A percentile compares a stretch with the other conserved stretches of the same genome.
These are phyloP conservation scores for Fusarium sp. DNA, from an alignment of 2,329 filamentous ascomycete species.

Conservation along the genomic window DNA sequence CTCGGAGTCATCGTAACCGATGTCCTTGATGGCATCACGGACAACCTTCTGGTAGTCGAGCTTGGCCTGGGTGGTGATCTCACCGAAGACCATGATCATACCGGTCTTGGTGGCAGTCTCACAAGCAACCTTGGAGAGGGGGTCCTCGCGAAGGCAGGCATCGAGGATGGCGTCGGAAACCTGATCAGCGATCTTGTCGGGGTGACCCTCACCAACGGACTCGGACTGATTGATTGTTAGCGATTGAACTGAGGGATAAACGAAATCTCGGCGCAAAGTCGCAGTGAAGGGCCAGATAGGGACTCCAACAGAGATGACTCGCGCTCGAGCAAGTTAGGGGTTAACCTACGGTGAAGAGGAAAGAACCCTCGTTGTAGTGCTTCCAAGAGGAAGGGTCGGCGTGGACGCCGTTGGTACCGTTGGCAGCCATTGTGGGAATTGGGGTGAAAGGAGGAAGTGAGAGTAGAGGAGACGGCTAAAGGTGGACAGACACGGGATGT, in stretches of 20 bases:
- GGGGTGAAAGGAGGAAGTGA: constrained; percentile 21
- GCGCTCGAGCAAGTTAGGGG: neutral
- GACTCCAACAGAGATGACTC: neutral
- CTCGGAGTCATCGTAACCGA: constrained; percentile 94
- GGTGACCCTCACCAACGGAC: constrained; percentile 90
- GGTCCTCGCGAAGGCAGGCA: constrained; percentile 93
- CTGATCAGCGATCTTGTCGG: constrained; percentile 98
- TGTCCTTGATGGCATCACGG: constrained; percentile 94
- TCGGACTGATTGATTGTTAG: constrained; percentile 70
- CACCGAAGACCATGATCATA: constrained; percentile 99
- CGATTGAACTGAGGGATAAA: constrained; percentile 17
- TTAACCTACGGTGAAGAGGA: constrained; percentile 80
- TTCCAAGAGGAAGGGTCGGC: constrained; percentile 51
- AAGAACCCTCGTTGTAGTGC: constrained; percentile 73
- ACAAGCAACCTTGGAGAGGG: constrained; percentile 98
- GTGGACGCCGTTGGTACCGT: constrained; percentile 55
- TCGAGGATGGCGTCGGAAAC: constrained; percentile 98
- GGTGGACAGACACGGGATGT: constrained; percentile 37
- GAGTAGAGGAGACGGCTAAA: constrained; percentile 38
- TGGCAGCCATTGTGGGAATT: constrained; percentile 66
- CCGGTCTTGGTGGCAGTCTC: constrained; percentile 99
- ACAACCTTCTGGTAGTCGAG: constrained; percentile 99
- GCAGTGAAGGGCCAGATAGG: constrained; percentile 5
- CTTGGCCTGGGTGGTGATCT: constrained; percentile 96
- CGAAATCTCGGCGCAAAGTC: constrained; percentile 11